Evolutionary conservation across 2,329 filamentous ascomycete species (phyloP).

Genomic region (Xylaria sp.): DNA sequence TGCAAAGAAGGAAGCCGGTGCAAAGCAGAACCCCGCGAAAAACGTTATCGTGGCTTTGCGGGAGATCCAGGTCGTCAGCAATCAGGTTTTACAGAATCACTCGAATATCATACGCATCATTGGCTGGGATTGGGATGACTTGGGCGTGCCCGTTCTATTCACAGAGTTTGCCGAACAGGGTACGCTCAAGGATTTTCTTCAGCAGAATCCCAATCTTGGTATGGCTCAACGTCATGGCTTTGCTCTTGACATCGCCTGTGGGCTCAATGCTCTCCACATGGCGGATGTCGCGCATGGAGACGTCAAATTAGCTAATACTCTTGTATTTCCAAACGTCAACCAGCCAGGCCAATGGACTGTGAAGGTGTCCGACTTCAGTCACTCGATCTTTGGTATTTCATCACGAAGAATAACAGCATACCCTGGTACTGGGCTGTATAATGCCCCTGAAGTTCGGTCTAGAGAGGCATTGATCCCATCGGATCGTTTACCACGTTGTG

Average conservation of each 20-base stretch:
- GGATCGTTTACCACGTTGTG: neutral
- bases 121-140: neutral
- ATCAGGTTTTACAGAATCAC: neutral
- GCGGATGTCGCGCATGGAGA: constrained; percentile 2
- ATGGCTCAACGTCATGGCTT: constrained; percentile 1
- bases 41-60: neutral
- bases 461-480: neutral
- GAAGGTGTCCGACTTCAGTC: constrained; percentile 1
- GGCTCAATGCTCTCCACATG: neutral
- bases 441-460: neutral
- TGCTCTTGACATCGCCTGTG: neutral
- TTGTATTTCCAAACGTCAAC: neutral
- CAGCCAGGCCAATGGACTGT: constrained; percentile 1
- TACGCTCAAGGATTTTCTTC: neutral
- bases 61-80: neutral
- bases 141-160: neutral
- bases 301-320: neutral
- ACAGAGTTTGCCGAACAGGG: neutral
- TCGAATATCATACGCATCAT: constrained; percentile 6
- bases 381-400: constrained; percentile 1
- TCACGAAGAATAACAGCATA: neutral
- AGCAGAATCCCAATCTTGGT: neutral
- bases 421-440: neutral
- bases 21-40: neutral
- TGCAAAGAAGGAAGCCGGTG: neutral